Base-by-base conservation (phyloP, 352 stramenopile genomes). In the Pythium grandisporangium region DNA sequence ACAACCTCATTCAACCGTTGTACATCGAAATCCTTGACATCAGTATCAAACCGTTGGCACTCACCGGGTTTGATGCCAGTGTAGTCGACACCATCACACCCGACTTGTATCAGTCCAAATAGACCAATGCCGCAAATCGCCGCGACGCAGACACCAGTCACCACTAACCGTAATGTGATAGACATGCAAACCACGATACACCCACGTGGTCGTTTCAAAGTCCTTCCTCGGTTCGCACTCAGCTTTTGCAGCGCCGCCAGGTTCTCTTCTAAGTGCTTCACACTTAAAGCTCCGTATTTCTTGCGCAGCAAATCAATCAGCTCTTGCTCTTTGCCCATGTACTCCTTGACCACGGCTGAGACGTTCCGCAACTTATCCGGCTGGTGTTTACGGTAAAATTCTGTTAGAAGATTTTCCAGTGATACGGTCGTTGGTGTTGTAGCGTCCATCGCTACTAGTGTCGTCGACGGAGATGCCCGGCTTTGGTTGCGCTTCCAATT, bases 311-410 rank as follows among this genome's bases (percentile, higher is more conserved):
- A 50, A 0, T 45, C 36, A 25, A 87, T 51, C 22, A 91, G 55
- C 26, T 84, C 70, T 7, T 68, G 67, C 37, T 91, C 78, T 34
- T 77, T 83, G 12, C 78, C 78, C 1, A 58, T 47, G 22, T 75
- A 91, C 39, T 83, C 35, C 7, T 65, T 66, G 10, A 70, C 73
- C 14, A 91, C 60, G 7, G 62, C 47, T 10, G 51, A 22, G 0
- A 79, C 71, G n/a, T 81, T 84, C 47, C 73, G 71, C 11, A 87
- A 36, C 32, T 83, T 76, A 40, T 88, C 73, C 2, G 74, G 78
- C 41, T 91, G 74, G 34, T 91, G 78, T 22, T 77, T 81, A 26
- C 62, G 65, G 58, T 87, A 91, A 30, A 91, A 51, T 14, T 86
- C 70, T 17, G 53, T 71, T 22, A 91, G 50, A 17, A 88, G 42